Evolutionary conservation across 2,329 filamentous ascomycete species (phyloP).

Genomic region (Paraphoma chrysanthemicola): DNA sequence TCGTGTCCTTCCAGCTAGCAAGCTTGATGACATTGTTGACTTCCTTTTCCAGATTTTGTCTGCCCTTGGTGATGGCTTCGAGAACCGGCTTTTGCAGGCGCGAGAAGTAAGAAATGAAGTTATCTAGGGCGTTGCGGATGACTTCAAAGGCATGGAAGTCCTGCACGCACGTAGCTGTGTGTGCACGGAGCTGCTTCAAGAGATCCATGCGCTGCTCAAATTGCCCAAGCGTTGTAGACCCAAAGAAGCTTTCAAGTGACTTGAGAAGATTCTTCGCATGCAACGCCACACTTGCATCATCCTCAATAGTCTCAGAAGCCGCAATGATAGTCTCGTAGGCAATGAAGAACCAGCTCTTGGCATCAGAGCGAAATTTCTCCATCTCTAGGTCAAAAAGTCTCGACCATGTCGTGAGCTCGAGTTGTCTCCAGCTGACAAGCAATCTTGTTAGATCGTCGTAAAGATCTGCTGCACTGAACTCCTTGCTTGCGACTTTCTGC

Average conservation of each 20-base stretch:
- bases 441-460: conserved; percentile 81
- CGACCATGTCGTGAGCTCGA: conserved; percentile 92
- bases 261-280: conserved; percentile 76
- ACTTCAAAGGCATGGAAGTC: conserved; percentile 59
- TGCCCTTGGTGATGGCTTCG: conserved; percentile 71
- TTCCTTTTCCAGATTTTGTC: conserved; percentile 81
- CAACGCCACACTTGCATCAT: conserved; percentile 63
- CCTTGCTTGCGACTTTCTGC: conserved; percentile 88
- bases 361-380: conserved; percentile 76
- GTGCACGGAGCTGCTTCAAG: conserved; percentile 66
- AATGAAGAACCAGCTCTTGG: conserved; percentile 94
- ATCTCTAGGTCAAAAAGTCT: conserved; percentile 85
- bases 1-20: conserved; percentile 98
- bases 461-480: conserved; percentile 71
- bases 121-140: conserved; percentile 71
- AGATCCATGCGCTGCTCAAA: conserved; percentile 76
- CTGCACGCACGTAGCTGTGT: conserved; percentile 67
- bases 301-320: conserved; percentile 70
- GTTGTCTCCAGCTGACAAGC: conserved; percentile 85
- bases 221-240: conserved; percentile 80
- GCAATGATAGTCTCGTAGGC: conserved; percentile 89
- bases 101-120: conserved; percentile 78
- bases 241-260: conserved; percentile 81
- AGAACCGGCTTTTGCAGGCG: conserved; percentile 72
- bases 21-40: conserved; percentile 93